Evolutionary conservation across 2,329 filamentous ascomycete genomes (phyloP).

Genomic region (Fusarium pininemorale): DNA sequence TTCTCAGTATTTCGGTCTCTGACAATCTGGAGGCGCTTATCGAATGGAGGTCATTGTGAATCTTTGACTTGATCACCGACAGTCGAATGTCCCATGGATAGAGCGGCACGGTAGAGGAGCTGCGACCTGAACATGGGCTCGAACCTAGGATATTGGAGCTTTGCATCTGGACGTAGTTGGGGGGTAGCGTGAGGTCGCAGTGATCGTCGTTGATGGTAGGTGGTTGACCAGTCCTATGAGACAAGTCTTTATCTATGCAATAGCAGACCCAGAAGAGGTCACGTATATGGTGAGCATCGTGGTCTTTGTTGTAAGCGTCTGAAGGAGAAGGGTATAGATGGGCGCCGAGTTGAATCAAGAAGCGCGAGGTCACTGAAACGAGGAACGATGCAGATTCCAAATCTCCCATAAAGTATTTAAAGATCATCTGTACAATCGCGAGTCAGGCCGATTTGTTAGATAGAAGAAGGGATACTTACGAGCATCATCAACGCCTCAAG

Average conservation of each 20-base stretch:
- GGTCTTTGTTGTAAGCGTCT: background rate
- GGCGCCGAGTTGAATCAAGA: background rate
- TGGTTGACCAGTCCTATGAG: background rate
- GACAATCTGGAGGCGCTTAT: background rate
- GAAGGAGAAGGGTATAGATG: background rate
- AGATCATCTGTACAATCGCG: fast-evolving
- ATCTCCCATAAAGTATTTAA: background rate
- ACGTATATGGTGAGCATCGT: background rate
- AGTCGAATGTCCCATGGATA: slow-evolving; percentile 2
- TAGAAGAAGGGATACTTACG: background rate
- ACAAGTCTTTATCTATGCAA: slow-evolving; percentile 12
- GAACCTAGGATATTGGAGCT: background rate
- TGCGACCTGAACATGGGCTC: fast-evolving
- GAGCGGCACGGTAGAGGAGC: background rate
- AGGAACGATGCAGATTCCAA: background rate
- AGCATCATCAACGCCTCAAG: background rate
- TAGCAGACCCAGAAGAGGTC: slow-evolving; percentile 26
- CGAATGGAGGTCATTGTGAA: background rate
- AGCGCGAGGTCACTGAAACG: background rate
- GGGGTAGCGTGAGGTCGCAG: background rate
- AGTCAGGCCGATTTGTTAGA: fast-evolving
- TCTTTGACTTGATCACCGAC: background rate
- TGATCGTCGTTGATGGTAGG: slow-evolving; percentile 2
- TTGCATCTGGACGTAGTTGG: background rate
- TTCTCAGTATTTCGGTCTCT: background rate